A percentile compares a stretch with the other conserved stretches of the same genome.
phyloP scores from a whole-genome alignment of 345 rosid genomes.

The Lumnitzera racemosa region DNA sequence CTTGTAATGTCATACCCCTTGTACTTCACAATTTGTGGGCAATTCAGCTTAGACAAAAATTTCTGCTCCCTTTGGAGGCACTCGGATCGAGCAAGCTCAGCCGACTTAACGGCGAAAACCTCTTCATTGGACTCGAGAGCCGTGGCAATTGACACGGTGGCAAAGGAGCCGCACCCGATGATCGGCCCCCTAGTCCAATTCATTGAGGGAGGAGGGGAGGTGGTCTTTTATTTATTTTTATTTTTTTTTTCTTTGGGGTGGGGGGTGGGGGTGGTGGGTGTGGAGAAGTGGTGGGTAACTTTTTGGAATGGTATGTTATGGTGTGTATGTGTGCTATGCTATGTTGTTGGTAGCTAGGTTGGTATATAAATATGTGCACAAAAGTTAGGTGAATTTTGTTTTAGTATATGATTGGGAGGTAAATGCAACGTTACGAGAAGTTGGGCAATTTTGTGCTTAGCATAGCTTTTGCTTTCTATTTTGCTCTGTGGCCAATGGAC shows the following conservation, averaged over 20 bases:
- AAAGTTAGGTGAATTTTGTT: neutral
- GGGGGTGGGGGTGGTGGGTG: no score
- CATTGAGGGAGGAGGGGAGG: slow-evolving; percentile 19
- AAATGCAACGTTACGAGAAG: neutral
- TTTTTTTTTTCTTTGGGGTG: no score
- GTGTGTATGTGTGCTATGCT: neutral
- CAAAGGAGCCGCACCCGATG: slow-evolving; percentile 51
- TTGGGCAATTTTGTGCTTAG: neutral
- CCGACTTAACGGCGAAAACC: slow-evolving; percentile 51
- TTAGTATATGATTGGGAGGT: no score
- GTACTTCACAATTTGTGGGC: slow-evolving; percentile 58
- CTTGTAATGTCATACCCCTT: slow-evolving; percentile 45
- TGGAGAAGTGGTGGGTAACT: neutral
- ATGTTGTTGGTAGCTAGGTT: neutral
- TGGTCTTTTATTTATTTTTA: no score
- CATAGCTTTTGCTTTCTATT: slow-evolving; percentile 13
- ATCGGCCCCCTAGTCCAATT: slow-evolving; percentile 44
- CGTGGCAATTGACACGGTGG: slow-evolving; percentile 39
- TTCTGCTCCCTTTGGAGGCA: slow-evolving; percentile 28
- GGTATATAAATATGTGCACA: neutral
- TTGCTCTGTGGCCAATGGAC: slow-evolving; percentile 23
- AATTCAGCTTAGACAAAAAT: slow-evolving; percentile 28
- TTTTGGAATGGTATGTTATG: neutral
- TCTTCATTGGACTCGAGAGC: slow-evolving; percentile 15
- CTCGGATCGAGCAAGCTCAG: slow-evolving; percentile 29